Evolutionary conservation across 805 yeast species (phyloP).

Genomic region (Debaryomyces prosopidis): DNA sequence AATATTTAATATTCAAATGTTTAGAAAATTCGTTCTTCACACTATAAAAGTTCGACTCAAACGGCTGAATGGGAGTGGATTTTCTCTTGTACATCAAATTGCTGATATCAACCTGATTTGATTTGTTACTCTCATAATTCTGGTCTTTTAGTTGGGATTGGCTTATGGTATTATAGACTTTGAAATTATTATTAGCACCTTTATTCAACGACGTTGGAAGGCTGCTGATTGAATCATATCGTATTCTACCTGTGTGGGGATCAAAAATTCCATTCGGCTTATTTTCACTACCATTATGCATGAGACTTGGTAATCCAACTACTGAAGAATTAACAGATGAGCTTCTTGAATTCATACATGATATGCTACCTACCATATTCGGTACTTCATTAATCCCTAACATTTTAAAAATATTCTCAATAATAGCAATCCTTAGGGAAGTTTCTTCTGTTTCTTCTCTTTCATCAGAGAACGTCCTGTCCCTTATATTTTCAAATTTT

Average conservation of each 20-base stretch:
- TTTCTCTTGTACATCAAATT: background rate
- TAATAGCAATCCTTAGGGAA: constrained; percentile 59
- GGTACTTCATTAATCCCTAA: constrained; percentile 57
- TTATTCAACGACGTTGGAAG: background rate
- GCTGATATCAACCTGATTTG: background rate
- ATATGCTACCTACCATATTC: constrained; percentile 20
- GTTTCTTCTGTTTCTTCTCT: constrained; percentile 71
- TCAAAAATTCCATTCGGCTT: background rate
- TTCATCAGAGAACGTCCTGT: constrained; percentile 51
- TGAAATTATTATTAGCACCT: constrained; percentile 15
- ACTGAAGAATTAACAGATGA: constrained; percentile 31
- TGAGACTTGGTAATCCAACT: constrained; percentile 26
- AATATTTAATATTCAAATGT: constrained; percentile 54
- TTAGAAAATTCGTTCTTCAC: constrained; percentile 62
- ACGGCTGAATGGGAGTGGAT: background rate
- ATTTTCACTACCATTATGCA: constrained; percentile 11
- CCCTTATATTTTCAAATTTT: constrained; percentile 18
- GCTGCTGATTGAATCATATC: background rate
- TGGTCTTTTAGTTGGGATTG: constrained; percentile 12
- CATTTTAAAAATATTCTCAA: constrained; percentile 67
- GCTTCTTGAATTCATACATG: constrained; percentile 7
- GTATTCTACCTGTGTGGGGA: too few species aligned
- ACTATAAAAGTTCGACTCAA: constrained; percentile 44
- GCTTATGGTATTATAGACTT: constrained; percentile 32
- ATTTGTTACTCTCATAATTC: background rate